These are phyloP conservation scores for Rosa chinensis DNA, from an alignment of 306 rosid genomes.

Conservation along the genomic window DNA sequence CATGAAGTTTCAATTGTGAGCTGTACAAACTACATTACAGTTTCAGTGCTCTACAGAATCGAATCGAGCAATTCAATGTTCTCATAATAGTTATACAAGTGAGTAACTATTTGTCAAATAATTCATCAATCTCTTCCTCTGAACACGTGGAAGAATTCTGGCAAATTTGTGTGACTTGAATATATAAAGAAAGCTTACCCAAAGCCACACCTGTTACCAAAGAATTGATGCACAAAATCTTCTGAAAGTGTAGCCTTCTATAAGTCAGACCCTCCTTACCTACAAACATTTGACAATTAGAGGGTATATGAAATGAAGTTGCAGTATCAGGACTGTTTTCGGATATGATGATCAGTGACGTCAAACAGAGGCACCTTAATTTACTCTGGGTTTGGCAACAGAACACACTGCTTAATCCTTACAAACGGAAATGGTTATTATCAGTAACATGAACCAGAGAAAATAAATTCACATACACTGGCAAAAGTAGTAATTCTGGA, in stretches of 20 bases:
- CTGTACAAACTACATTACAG: neutral
- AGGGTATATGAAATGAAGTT: neutral
- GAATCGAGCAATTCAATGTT: neutral
- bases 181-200: neutral
- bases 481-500: neutral
- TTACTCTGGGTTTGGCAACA: neutral
- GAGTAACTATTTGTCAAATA: neutral
- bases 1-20: neutral
- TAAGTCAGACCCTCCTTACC: neutral
- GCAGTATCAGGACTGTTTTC: neutral
- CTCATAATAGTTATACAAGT: neutral
- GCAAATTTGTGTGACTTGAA: neutral
- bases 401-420: neutral
- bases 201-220: neutral
- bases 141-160: neutral
- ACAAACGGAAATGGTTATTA: neutral
- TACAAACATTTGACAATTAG: neutral
- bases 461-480: neutral
- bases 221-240: neutral
- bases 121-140: neutral
- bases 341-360: neutral
- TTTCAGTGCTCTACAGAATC: neutral
- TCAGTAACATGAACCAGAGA: neutral
- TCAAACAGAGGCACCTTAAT: neutral
- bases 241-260: neutral